Conservation (phyloP, 768 basidiomycete species). For the Lentinula raphanica region DNA sequence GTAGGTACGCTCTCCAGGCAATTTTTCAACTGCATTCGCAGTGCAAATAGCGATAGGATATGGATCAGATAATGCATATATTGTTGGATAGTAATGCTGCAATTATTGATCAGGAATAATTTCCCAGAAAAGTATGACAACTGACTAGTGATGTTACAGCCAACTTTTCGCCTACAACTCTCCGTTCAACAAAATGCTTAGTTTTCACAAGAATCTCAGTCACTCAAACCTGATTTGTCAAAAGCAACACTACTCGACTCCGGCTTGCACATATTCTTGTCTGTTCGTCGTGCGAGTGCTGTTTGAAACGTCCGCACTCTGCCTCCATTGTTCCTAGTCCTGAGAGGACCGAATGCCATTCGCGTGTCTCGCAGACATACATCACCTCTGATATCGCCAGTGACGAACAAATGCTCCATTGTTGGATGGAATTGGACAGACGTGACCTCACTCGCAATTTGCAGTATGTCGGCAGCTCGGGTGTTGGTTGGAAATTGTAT, state of each 20-base stretch:
- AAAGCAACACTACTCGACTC: constrained; percentile 67
- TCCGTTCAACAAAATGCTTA: neutral
- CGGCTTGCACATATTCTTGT: constrained; percentile 46
- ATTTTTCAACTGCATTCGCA: constrained; percentile 53
- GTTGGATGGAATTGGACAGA: constrained; percentile 63
- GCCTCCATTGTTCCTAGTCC: constrained; percentile 41
- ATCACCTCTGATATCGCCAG: constrained; percentile 51
- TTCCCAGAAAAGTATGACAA: constrained; percentile 1
- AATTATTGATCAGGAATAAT: neutral
- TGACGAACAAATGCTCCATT: constrained; percentile 65
- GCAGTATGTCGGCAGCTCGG: constrained; percentile 46
- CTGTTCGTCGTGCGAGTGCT: constrained; percentile 30
- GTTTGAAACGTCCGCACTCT: constrained; percentile 35
- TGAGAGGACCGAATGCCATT: constrained; percentile 64
- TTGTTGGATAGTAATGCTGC: constrained; percentile 66
- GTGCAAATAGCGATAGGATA: constrained; percentile 67
- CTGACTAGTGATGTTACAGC: constrained; percentile 66
- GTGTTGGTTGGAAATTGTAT: constrained; percentile 22
- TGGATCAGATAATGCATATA: constrained; percentile 63
- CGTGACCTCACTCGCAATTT: constrained; percentile 52
- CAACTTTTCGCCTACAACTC: constrained; percentile 48
- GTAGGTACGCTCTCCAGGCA: constrained; percentile 50
- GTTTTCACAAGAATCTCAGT: neutral
- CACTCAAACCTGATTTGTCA: constrained; percentile 54
- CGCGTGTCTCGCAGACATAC: constrained; percentile 67